Conservation (phyloP, 2,329 filamentous ascomycete genomes). For the Colletotrichum chrysophilum region DNA sequence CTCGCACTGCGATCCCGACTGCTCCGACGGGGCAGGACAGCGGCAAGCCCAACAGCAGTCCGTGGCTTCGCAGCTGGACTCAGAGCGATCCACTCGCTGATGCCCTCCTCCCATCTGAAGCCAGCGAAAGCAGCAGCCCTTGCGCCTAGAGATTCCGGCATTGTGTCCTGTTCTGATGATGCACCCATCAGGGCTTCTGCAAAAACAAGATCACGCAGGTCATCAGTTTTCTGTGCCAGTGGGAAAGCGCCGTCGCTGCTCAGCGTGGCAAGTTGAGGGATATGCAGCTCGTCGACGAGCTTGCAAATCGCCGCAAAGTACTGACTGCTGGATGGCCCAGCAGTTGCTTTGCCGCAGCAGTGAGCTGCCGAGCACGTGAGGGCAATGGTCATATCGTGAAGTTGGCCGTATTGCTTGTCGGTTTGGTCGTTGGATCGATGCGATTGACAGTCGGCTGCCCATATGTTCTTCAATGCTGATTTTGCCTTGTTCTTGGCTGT, state of each 20-base stretch:
- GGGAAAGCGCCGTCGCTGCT: conserved; percentile 54
- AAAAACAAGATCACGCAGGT: conserved; percentile 58
- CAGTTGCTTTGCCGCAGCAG: conserved; percentile 48
- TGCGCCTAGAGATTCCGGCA: background rate
- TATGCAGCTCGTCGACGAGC: conserved; percentile 39
- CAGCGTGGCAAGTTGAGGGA: conserved; percentile 40
- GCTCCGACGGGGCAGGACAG: background rate
- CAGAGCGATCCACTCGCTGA: conserved; percentile 42
- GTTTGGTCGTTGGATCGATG: background rate
- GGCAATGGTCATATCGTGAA: conserved; percentile 37
- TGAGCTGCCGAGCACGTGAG: conserved; percentile 53
- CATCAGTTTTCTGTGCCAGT: conserved; percentile 56
- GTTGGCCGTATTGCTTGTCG: conserved; percentile 5
- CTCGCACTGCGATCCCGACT: background rate
- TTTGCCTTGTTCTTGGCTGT: background rate
- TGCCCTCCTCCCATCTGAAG: conserved; percentile 45
- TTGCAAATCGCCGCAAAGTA: conserved; percentile 45
- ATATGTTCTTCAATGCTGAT: background rate
- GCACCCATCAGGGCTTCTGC: conserved; percentile 44
- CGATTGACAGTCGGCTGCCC: background rate
- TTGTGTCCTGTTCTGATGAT: background rate
- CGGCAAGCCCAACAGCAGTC: background rate
- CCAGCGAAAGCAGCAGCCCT: conserved; percentile 31
- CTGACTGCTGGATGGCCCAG: conserved; percentile 36
- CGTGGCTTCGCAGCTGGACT: conserved; percentile 1